Evolutionary conservation across 768 basidiomycete species (phyloP).

Genomic region (Calocera viscosa): DNA sequence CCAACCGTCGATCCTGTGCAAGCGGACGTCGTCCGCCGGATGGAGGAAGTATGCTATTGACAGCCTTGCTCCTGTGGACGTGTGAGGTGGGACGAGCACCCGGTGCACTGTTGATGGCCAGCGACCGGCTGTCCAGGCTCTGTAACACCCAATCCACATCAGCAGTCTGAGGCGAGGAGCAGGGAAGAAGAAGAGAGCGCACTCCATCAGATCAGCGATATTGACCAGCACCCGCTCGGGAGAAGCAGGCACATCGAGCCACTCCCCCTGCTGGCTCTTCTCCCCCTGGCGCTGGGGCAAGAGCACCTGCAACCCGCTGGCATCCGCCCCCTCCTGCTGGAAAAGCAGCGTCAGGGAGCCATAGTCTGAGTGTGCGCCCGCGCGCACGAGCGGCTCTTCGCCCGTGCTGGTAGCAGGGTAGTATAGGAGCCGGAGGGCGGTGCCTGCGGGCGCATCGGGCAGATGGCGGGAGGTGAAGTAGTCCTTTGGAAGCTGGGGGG

Average conservation of each 20-base stretch:
- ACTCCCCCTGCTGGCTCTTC: background rate
- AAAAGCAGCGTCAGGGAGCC: slow-evolving; percentile 21
- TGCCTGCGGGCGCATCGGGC: slow-evolving; percentile 7
- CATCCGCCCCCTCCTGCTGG: slow-evolving; percentile 16
- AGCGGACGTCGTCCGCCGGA: slow-evolving; percentile 16
- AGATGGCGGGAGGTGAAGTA: slow-evolving; percentile 16
- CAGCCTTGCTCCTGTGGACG: slow-evolving; percentile 15
- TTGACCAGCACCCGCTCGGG: slow-evolving; percentile 16
- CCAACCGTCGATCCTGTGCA: background rate
- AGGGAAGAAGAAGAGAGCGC: slow-evolving; percentile 7
- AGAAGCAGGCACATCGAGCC: slow-evolving; percentile 19
- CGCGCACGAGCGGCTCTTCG: slow-evolving; percentile 16
- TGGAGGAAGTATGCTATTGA: slow-evolving; percentile 22
- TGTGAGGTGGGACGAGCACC: slow-evolving; percentile 18
- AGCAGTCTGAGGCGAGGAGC: background rate
- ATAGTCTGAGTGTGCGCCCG: slow-evolving; percentile 21
- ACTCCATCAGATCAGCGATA: slow-evolving; percentile 19
- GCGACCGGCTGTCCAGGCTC: slow-evolving; percentile 16
- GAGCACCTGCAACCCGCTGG: slow-evolving; percentile 20
- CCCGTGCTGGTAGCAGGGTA: slow-evolving; percentile 13
- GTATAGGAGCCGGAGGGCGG: slow-evolving; percentile 15
- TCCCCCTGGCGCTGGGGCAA: background rate
- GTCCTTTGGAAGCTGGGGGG: slow-evolving; percentile 13
- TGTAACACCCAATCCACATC: background rate
- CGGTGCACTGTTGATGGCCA: slow-evolving; percentile 20